Evolutionary conservation across 768 basidiomycete genomes (phyloP).

Genomic region (Favolaschia claudopus): DNA sequence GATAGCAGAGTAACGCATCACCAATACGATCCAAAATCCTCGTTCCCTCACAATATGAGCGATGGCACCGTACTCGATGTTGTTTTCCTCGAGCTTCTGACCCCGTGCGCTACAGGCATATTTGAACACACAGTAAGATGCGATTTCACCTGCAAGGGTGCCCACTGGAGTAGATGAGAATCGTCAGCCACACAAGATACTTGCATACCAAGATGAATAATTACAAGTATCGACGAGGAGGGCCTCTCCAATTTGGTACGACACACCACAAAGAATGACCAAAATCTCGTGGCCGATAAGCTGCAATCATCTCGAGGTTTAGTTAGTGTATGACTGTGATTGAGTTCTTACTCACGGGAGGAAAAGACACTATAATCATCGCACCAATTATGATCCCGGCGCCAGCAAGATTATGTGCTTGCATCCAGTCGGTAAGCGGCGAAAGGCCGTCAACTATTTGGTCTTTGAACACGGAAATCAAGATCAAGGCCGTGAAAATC

Average conservation of each 20-base stretch:
- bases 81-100: slow-evolving; percentile 69
- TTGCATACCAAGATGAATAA: slow-evolving; percentile 79
- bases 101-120: slow-evolving; percentile 78
- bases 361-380: too few species aligned
- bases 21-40: slow-evolving; percentile 83
- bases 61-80: slow-evolving; percentile 65
- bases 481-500: too few species aligned
- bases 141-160: slow-evolving; percentile 84
- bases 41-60: slow-evolving; percentile 82
- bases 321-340: too few species aligned
- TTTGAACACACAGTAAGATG: slow-evolving; percentile 86
- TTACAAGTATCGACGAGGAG: slow-evolving; percentile 53
- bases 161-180: slow-evolving; percentile 63
- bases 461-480: too few species aligned
- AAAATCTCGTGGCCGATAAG: slow-evolving; percentile 94
- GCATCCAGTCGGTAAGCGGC: too few species aligned
- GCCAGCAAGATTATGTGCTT: too few species aligned
- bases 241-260: slow-evolving; percentile 47
- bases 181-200: slow-evolving; percentile 54
- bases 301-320: too few species aligned
- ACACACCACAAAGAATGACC: slow-evolving; percentile 84
- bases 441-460: too few species aligned
- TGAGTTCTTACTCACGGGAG: too few species aligned
- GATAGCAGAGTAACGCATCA: slow-evolving; percentile 80
- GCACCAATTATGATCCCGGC: too few species aligned